Conservation (phyloP, 208 protist genomes). For the Leishmania major region DNA sequence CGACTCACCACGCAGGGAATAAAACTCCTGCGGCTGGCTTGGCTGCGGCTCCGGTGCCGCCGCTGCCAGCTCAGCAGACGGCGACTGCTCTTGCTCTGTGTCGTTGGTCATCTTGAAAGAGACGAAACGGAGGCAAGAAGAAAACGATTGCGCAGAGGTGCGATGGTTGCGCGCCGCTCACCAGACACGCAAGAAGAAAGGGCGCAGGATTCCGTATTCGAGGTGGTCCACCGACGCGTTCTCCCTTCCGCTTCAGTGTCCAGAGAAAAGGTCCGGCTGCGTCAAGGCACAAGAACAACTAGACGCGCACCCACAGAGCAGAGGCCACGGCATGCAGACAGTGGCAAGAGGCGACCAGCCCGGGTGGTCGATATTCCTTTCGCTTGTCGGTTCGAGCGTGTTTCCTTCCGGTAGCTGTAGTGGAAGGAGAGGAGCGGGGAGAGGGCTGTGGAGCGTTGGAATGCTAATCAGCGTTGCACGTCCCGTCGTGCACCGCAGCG, state of each 20-base stretch:
- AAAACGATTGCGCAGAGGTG: background rate
- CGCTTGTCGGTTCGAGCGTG: background rate
- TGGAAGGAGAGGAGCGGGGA: background rate
- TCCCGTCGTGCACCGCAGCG: background rate
- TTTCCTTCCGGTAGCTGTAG: background rate
- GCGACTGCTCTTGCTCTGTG: slow-evolving; percentile 9
- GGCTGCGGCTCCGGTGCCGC: background rate
- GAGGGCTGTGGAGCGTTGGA: background rate
- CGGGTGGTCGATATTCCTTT: background rate
- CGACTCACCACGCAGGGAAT: slow-evolving; percentile 10
- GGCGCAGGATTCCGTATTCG: background rate
- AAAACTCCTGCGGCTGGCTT: background rate
- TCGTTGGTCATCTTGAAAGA: slow-evolving; percentile 15
- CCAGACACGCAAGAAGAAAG: slow-evolving; percentile 17
- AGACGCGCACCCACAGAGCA: background rate
- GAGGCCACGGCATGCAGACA: background rate
- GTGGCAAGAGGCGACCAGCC: background rate
- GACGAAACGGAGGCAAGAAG: background rate
- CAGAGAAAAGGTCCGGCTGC: background rate
- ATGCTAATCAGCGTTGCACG: background rate
- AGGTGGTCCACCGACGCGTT: background rate
- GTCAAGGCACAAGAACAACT: background rate
- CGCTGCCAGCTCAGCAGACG: background rate
- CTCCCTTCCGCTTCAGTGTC: slow-evolving; percentile 10
- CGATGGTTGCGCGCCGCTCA: background rate